phyloP scores from a whole-genome alignment of 441 rosid species.

The Mallotus japonicus region DNA sequence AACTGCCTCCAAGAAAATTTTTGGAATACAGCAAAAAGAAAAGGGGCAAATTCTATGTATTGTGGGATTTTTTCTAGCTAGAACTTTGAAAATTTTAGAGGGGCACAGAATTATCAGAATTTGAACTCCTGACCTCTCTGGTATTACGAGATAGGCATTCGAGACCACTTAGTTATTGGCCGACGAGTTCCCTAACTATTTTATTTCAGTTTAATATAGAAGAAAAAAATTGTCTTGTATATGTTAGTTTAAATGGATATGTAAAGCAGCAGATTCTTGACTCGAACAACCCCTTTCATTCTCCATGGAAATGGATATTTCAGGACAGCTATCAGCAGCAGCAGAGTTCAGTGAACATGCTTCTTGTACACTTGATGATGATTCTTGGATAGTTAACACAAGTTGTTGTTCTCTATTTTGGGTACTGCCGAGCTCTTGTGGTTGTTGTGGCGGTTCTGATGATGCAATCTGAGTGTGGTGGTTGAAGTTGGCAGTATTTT shows the following conservation, averaged over 20 bases:
- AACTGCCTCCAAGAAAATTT: slow-evolving; percentile 11
- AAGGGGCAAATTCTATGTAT: background rate
- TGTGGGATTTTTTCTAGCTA: background rate
- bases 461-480: slow-evolving; percentile 17
- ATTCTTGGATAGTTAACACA: slow-evolving; percentile 21
- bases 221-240: background rate
- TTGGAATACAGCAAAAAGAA: slow-evolving; percentile 4
- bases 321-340: slow-evolving; percentile 1
- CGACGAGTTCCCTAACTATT: background rate
- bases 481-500: slow-evolving; percentile 6
- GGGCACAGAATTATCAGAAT: too few species aligned
- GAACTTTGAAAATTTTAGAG: too few species aligned
- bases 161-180: background rate
- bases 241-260: background rate
- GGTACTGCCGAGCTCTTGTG: slow-evolving; percentile 7
- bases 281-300: background rate
- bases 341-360: slow-evolving; percentile 5
- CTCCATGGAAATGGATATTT: slow-evolving; percentile 6
- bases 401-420: background rate
- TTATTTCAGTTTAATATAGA: slow-evolving; percentile 13
- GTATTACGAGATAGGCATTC: background rate
- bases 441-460: slow-evolving; percentile 19
- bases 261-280: slow-evolving; percentile 15
- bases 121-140: too few species aligned
- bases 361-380: slow-evolving; percentile 6